Evolutionary conservation across 2,329 filamentous ascomycete genomes (phyloP), one percentile per base, ranked within the genome.

Genomic region (Cladosporium sp.): DNA sequence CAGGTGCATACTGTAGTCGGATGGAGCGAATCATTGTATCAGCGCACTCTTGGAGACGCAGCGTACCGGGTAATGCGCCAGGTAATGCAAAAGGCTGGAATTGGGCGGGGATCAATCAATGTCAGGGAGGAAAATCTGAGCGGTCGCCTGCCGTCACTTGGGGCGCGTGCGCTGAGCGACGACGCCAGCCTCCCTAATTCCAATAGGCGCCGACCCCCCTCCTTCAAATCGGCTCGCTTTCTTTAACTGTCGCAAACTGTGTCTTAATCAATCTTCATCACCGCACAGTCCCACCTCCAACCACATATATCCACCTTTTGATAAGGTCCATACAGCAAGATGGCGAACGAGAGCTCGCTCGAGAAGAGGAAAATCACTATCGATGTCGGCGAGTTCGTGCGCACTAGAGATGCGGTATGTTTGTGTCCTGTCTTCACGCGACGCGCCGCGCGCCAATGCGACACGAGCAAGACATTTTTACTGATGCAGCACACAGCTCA

Each of bases 391-490:
- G 87, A 90, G 73, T 93, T 93, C 72, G 82, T 90, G 60, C 82
- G 87, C 70, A 90, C 91, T 49, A 84, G 90, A 68, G 90, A 95
- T 72, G 87, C 85, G 71, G 91, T 95, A 86, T 82, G 89, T 78
- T 49, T 15, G 57, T 44, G 19, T 55, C 15, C 45, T n/a, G 20
- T 15, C 32, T 17, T n/a, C 24, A 45, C 54, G 45, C 45, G 37
- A 52, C 63, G 62, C 61, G 61, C 58, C 61, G 51, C 54, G 54
- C 34, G 13, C 4, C 36, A 39, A 57, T 57, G 51, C 51, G 44
- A 56, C 42, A 51, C 58, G 42, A 36, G 17, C 44, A 39, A 28
- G 35, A 57, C 50, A 19, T 32, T 25, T n/a, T 60, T 49, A 57
- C 74, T 82, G 73, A 82, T 73, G 58, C 37, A 17, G 3, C 50